Base-by-base conservation (phyloP, 306 rosid genomes). In the Vigna reflexopilosa region DNA sequence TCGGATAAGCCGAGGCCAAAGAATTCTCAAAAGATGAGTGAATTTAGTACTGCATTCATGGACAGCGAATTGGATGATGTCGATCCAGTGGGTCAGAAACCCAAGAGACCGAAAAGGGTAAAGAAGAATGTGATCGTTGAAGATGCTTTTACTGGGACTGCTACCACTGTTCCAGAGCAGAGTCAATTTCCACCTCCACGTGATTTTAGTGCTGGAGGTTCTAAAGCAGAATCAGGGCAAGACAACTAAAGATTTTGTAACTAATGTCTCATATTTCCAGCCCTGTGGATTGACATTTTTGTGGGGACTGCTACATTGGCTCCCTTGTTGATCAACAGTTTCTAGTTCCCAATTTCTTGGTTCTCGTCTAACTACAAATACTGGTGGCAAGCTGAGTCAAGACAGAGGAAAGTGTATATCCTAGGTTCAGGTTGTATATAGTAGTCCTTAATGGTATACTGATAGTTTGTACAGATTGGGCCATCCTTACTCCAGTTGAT, bases 91-190 rank as follows among this genome's bases (percentile, higher is more conserved):
- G 67, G 57, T 67, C 84, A 79, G 75, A 95, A 81, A 81, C 86
- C 90, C 20, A 89, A 86, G 83, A 84, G 98, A 81, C 91, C 88
- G 2, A 95, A 91, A 87, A 85, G 97, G 75, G 80, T 78, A 48
- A 93, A 88, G 85, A 93, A 91, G 85, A 89, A 85, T 45, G 86
- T 86, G 55, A 90, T 85, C 70, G 96, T 83, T 71, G 94, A 91
- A 72, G 96, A 88, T 3, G 80, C 78, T 62, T 77, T 75, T 86
- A 74, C 86, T 8, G 87, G 81, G 36, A 70, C 76, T 26, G 66
- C 73, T 32, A 3, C 59, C 28, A 22, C 14, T 8, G 48, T 80
- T 85, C 59, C 83, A 12, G 96, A 89, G 77, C 89, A 76, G 76
- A 72, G 55, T 17, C 93, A 72, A 10, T 66, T 56, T 77, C 84